Base-by-base conservation (phyloP, 1,139 yeast species). In the Blastobotrys malaysiensis region DNA sequence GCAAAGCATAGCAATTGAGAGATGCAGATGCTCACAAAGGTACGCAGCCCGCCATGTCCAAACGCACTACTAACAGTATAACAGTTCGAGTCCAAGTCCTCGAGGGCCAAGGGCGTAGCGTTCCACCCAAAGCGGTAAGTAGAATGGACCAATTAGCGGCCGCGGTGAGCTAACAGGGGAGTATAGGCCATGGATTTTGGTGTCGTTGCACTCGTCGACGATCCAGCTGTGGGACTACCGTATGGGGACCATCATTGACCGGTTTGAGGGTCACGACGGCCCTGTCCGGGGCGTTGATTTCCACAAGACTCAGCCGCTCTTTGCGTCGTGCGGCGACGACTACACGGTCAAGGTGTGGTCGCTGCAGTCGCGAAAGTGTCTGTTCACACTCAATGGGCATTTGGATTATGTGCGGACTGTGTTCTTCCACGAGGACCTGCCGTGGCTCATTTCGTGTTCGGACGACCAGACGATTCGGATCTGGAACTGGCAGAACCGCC, bases 401-500 rank as follows among this genome's bases (percentile, higher is more conserved):
- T 80, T 93, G 73, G 99, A 95, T 73, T 95, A 91, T 70, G 88
- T 93, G 56, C 82, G 99, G 70, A 88, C 96, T 9, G 98, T 90
- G 46, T 88, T 84, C 61, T 95, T 95, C 81, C 99, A 95, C 73
- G 87, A 84, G 66, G 97, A 91, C 69, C 79, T 95, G 69, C 99
- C 99, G 9, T 95, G 99, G 99, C 87, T 95, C 67, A 82, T 95
- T 59, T 86, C 97, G 20, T 86, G 95, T 61, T 89, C 97, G 45
- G 99, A 95, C 71, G 99, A 95, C 76, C 99, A 95, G 74, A 95
- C 99, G 47, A 90, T 95, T 63, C 81, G 99, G 69, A 93, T 95
- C 64, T 95, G 99, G 99, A 95, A 95, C 74, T 95, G 99, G 99
- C 99, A 95, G 76, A 91, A 91, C 70, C 85, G 99, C 64, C 95